Conservation (phyloP, 257 asterid species). For the Osmanthus fragrans region DNA sequence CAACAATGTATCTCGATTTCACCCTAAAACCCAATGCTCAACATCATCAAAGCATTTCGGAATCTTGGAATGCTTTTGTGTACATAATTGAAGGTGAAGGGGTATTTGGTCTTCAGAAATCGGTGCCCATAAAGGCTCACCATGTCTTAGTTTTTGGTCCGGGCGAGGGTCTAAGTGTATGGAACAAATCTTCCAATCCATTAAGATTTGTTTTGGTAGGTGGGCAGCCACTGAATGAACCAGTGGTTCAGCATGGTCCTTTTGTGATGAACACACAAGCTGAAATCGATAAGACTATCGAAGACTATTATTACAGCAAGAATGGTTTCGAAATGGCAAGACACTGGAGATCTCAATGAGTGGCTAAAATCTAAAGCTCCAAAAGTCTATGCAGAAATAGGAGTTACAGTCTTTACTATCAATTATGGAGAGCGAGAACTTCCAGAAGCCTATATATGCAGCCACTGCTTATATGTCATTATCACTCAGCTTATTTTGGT, state of each 20-base stretch:
- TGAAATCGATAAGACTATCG: conserved; percentile 72
- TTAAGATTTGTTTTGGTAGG: conserved; percentile 72
- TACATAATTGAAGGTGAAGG: conserved; percentile 85
- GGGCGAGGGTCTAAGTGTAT: conserved; percentile 83
- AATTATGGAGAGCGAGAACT: conserved; percentile 16
- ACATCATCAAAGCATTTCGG: conserved; percentile 66
- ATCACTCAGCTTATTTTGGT: background rate
- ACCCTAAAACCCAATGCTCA: conserved; percentile 52
- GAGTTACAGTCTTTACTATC: conserved; percentile 11
- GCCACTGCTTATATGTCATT: conserved; percentile 16
- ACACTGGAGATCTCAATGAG: conserved; percentile 65
- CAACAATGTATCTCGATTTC: conserved; percentile 91
- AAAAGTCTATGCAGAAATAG: background rate
- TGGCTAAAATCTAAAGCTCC: background rate
- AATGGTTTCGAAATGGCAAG: conserved; percentile 92
- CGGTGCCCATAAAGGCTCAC: conserved; percentile 53
- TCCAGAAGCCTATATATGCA: conserved; percentile 34
- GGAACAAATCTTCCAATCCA: conserved; percentile 62
- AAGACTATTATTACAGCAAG: conserved; percentile 69
- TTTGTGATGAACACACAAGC: conserved; percentile 95
- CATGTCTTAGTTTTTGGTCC: conserved; percentile 76
- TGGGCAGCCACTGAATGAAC: conserved; percentile 85
- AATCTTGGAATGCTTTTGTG: conserved; percentile 75
- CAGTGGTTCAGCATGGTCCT: conserved; percentile 88
- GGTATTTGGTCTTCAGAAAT: conserved; percentile 47